Percentiles rank a stretch among this genome's conserved stretches.
These are phyloP conservation scores for Alnus rubra DNA, from an alignment of 306 rosid species.

Conservation along the genomic window DNA sequence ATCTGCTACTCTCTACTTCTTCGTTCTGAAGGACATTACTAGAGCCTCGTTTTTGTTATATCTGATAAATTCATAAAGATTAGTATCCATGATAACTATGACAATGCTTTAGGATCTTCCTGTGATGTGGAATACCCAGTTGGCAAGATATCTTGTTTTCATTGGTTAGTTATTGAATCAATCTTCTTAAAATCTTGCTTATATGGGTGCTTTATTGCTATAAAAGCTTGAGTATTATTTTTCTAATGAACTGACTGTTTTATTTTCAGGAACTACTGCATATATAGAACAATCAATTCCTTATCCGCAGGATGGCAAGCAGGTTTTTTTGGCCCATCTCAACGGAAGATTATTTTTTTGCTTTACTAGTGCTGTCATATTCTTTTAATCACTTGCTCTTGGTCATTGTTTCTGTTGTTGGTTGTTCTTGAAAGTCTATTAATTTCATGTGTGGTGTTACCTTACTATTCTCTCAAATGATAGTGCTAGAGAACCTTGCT, in stretches of 20 bases:
- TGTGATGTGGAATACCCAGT: background rate
- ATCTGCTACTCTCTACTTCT: constrained; percentile 12
- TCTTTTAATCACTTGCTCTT: background rate
- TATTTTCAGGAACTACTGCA: constrained; percentile 68
- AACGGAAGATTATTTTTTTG: background rate
- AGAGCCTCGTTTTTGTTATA: constrained; percentile 2
- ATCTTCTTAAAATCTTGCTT: constrained; percentile 19
- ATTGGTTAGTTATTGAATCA: constrained; percentile 14
- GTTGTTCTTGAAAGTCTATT: background rate
- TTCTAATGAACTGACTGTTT: constrained; percentile 36
- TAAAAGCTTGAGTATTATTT: constrained; percentile 33
- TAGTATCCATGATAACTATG: background rate
- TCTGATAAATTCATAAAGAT: background rate
- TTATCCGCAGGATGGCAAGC: constrained; percentile 89
- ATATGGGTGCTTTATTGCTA: constrained; percentile 5
- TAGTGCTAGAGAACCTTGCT: background rate
- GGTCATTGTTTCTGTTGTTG: background rate
- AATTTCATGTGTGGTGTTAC: background rate
- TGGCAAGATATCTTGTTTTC: background rate
- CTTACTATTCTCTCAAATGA: background rate
- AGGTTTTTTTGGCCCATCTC: constrained; percentile 44
- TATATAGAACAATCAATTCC: constrained; percentile 83
- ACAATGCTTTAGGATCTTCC: background rate
- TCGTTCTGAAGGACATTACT: background rate
- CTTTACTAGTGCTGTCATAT: constrained; percentile 1